These are phyloP conservation scores for Microstegium vimineum DNA, from an alignment of 176 grass and related monocot species.

Conservation along the genomic window DNA sequence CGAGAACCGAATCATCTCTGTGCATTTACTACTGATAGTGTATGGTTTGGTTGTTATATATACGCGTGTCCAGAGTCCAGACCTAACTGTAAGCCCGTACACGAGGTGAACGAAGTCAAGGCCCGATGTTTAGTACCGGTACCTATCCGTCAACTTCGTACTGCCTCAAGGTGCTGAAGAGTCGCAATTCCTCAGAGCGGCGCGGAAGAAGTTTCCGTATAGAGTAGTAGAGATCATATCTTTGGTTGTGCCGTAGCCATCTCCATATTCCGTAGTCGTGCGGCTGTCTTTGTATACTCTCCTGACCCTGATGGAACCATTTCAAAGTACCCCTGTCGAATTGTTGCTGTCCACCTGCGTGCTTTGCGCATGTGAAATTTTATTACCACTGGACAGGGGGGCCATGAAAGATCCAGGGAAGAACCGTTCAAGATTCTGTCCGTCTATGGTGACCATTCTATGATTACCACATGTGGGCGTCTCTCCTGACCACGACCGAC, in stretches of 20 bases:
- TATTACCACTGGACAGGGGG: background rate
- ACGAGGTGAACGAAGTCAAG: background rate
- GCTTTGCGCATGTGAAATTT: background rate
- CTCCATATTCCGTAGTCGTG: background rate
- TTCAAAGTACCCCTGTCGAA: too few relatives aligned
- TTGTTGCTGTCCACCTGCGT: too few relatives aligned
- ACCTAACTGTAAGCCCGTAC: background rate
- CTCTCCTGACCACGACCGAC: background rate
- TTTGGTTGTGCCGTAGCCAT: background rate
- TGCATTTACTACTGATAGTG: background rate
- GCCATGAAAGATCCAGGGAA: background rate
- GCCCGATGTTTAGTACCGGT: background rate
- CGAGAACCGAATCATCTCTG: background rate
- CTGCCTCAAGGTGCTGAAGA: background rate
- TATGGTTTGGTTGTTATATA: background rate
- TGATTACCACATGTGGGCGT: background rate
- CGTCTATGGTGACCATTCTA: background rate
- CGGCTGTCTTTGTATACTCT: background rate
- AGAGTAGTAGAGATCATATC: too few relatives aligned
- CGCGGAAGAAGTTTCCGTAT: background rate
- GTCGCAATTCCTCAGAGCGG: background rate
- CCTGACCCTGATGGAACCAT: background rate
- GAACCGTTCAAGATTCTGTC: background rate
- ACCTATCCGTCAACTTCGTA: constrained; percentile 13
- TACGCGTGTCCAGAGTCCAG: background rate